These are phyloP conservation scores for Calonectria pseudoturangicola DNA, from an alignment of 2,329 filamentous ascomycete species.

Conservation along the genomic window DNA sequence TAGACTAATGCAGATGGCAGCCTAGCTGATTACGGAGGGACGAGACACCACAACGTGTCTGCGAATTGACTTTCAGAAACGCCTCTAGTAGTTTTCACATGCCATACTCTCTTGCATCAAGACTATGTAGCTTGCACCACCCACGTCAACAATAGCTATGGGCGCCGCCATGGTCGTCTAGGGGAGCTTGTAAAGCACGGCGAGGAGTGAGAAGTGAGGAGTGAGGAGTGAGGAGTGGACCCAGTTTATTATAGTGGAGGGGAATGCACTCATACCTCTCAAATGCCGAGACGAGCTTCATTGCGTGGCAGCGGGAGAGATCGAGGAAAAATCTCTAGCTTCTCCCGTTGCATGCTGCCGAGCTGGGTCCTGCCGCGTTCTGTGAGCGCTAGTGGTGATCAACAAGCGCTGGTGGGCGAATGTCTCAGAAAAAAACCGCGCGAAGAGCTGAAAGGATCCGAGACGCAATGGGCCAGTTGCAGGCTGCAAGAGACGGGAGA, in stretches of 20 bases:
- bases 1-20: background rate
- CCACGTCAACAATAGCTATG: background rate
- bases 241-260: background rate
- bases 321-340: background rate
- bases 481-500: background rate
- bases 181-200: background rate
- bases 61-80: constrained; percentile 2
- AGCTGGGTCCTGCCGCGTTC: constrained; percentile 12
- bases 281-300: background rate
- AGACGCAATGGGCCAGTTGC: constrained; percentile 10
- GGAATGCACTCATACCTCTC: background rate
- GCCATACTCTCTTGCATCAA: background rate
- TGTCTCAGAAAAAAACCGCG: constrained; percentile 16
- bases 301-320: background rate
- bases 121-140: background rate
- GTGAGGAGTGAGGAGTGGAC: background rate
- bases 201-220: background rate
- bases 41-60: background rate
- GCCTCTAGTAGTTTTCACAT: constrained; percentile 7
- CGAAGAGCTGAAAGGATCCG: background rate
- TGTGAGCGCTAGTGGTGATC: constrained; percentile 10
- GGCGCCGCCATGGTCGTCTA: background rate
- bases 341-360: background rate
- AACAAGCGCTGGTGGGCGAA: background rate
- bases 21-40: constrained; percentile 6